phyloP scores from a whole-genome alignment of 768 basidiomycete species.

The Mycena galericulata region DNA sequence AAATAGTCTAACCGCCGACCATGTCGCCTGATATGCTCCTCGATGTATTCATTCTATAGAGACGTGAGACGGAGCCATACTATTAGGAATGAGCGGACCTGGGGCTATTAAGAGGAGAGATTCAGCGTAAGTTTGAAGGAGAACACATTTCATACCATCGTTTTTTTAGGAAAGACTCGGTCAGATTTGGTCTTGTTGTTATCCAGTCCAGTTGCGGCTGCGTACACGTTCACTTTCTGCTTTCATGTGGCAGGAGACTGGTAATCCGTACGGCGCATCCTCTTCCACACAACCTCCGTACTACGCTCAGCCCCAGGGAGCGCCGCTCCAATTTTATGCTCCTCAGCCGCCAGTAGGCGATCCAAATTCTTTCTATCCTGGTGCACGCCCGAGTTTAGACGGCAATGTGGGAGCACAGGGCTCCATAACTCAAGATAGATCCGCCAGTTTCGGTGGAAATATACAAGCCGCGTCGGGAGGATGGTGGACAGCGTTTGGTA shows the following conservation, averaged over 20 bases:
- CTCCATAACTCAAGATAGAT: slow-evolving; percentile 57
- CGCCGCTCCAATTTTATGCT: slow-evolving; percentile 83
- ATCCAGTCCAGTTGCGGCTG: too few species aligned
- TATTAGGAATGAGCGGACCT: slow-evolving; percentile 16
- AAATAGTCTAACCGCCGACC: slow-evolving; percentile 96
- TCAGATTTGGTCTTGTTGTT: too few species aligned
- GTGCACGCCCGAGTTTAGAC: slow-evolving; percentile 82
- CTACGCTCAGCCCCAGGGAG: slow-evolving; percentile 66
- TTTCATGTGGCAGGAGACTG: slow-evolving; percentile 83
- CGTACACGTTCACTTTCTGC: slow-evolving; percentile 9
- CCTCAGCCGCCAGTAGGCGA: slow-evolving; percentile 59
- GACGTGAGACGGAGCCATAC: neutral
- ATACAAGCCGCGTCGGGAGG: slow-evolving; percentile 76
- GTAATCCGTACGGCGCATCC: slow-evolving; percentile 66
- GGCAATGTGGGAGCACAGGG: slow-evolving; percentile 72
- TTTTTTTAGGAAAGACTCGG: too few species aligned
- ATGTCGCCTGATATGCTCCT: slow-evolving; percentile 98
- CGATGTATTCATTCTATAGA: slow-evolving; percentile 96
- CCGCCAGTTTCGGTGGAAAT: slow-evolving; percentile 71
- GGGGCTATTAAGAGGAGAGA: slow-evolving; percentile 23
- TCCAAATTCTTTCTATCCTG: slow-evolving; percentile 72
- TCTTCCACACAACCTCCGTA: slow-evolving; percentile 72
- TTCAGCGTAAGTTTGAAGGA: slow-evolving; percentile 1
- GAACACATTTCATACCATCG: slow-evolving; percentile 54
- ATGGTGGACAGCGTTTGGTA: slow-evolving; percentile 98